Conservation (phyloP, 306 rosid genomes). For the Pachyrhizus erosus region DNA sequence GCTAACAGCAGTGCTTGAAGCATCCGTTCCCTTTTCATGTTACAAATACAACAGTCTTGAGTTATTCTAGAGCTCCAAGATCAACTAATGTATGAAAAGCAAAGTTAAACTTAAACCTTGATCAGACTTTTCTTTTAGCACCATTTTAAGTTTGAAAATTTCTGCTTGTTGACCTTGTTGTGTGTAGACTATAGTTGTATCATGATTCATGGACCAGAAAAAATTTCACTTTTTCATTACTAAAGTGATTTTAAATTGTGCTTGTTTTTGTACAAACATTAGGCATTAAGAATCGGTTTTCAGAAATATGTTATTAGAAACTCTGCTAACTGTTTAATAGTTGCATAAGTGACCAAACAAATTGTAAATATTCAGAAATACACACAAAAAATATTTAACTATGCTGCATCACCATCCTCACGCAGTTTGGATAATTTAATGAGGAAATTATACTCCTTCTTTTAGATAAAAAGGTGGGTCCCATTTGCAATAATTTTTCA, state of each 20-base stretch:
- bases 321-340: not conserved
- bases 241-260: not conserved
- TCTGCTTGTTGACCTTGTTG: slow-evolving; percentile 16
- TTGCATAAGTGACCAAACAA: not conserved
- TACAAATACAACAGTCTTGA: slow-evolving; percentile 25
- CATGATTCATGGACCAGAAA: slow-evolving; percentile 4
- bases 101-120: slow-evolving; percentile 1
- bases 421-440: not conserved
- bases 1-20: too few species aligned
- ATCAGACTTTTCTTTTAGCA: slow-evolving; percentile 27
- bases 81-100: slow-evolving; percentile 2
- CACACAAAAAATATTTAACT: not conserved
- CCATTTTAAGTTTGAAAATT: slow-evolving; percentile 6
- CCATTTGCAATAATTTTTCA: too few species aligned
- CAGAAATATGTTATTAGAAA: slow-evolving; percentile 2
- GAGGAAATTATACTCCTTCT: not conserved
- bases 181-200: slow-evolving; percentile 1
- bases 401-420: not conserved
- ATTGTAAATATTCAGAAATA: not conserved
- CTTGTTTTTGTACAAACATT: not conserved
- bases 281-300: slow-evolving; percentile 3
- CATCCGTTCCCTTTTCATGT: slow-evolving; percentile 49
- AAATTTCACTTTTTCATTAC: not conserved
- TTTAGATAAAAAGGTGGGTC: not conserved
- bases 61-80: slow-evolving; percentile 22